Base-by-base conservation (phyloP, 257 asterid species). In the Solanum pennellii region DNA sequence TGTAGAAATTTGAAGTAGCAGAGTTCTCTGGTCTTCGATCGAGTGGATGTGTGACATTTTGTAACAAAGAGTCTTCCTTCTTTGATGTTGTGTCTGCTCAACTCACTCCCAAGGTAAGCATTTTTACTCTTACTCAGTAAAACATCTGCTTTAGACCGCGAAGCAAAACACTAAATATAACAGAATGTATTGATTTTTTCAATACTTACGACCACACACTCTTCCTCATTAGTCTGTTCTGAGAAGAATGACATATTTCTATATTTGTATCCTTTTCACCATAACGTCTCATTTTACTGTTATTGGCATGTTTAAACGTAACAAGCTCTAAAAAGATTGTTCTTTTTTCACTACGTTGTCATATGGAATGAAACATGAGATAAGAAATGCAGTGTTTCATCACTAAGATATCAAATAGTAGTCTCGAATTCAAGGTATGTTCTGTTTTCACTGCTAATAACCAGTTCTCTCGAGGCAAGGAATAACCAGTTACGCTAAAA, bases 21-120 rank as follows among this genome's bases (percentile, higher is more conserved):
- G 95, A 94, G 84, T 95, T 93, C 91, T 92, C 94, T 20, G 98
- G 99, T 59, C 96, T 95, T 31, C 90, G 93, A 89, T 93, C 96
- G 29, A 90, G 88, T 84, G 93, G 95, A 74, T 91, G 94, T 27
- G 93, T 91, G 86, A 90, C 95, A 79, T 91, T 92, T 60, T 92
- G 93, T 87, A 89, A 88, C 14, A 90, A 76, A 76, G 95, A 92
- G 65, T 83, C 93, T 87, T 94, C 96, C 59, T 94, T 96, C 88
- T 95, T 90, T 86, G 94, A 94, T 89, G 92, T 82, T 8, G 95
- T 94, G 83, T 91, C 95, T 89, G 89, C 96, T n/a, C 99, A 95
- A 88, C 94, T 96, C 89, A 90, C 94, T 89, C 88, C 94, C 72
- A 91, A 90, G 96, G 98, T 94, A 86, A 49, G 16, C 12, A 20